A percentile compares a stretch with the other conserved stretches of the same genome.
phyloP scores from a whole-genome alignment of 805 yeast genomes.

The Jamesozyma hellenica region DNA sequence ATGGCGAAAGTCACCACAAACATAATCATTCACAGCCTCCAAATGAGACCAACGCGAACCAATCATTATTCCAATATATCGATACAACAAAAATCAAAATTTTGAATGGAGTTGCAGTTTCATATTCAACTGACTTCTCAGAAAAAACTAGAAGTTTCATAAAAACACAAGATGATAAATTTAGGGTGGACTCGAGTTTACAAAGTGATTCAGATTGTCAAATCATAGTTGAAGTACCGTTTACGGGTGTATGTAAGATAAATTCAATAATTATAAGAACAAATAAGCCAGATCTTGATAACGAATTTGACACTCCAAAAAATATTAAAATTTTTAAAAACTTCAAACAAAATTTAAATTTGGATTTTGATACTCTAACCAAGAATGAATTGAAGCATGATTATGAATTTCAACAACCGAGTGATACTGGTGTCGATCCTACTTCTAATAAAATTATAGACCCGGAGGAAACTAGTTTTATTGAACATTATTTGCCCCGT shows the following conservation, averaged over 20 bases:
- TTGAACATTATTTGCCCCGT: slow-evolving; percentile 75
- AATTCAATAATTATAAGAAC: slow-evolving; percentile 66
- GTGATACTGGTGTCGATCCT: slow-evolving; percentile 33
- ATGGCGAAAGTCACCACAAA: slow-evolving; percentile 28
- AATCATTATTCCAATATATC: slow-evolving; percentile 54
- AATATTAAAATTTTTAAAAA: slow-evolving; percentile 66
- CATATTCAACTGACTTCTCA: slow-evolving; percentile 8
- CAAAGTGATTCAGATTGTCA: slow-evolving; percentile 78
- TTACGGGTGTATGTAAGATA: slow-evolving; percentile 62
- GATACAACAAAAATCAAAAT: slow-evolving; percentile 52
- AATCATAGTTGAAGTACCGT: slow-evolving; percentile 67
- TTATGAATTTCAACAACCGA: slow-evolving; percentile 53
- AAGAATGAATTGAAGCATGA: slow-evolving; percentile 37
- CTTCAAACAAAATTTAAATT: slow-evolving; percentile 30
- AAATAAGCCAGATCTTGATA: slow-evolving; percentile 25
- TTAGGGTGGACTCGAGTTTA: slow-evolving; percentile 37
- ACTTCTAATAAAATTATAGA: slow-evolving; percentile 35
- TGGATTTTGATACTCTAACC: slow-evolving; percentile 60
- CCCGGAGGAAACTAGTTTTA: slow-evolving; percentile 32
- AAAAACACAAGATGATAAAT: slow-evolving; percentile 41
- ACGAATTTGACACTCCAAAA: slow-evolving; percentile 52
- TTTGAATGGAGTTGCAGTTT: slow-evolving; percentile 45
- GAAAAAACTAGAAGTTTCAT: slow-evolving; percentile 35
- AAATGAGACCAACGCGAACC: slow-evolving; percentile 58
- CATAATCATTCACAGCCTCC: slow-evolving; percentile 49